These are phyloP conservation scores for Magnolia sinica DNA, from an alignment of 164 flowering plant species.

Conservation along the genomic window DNA sequence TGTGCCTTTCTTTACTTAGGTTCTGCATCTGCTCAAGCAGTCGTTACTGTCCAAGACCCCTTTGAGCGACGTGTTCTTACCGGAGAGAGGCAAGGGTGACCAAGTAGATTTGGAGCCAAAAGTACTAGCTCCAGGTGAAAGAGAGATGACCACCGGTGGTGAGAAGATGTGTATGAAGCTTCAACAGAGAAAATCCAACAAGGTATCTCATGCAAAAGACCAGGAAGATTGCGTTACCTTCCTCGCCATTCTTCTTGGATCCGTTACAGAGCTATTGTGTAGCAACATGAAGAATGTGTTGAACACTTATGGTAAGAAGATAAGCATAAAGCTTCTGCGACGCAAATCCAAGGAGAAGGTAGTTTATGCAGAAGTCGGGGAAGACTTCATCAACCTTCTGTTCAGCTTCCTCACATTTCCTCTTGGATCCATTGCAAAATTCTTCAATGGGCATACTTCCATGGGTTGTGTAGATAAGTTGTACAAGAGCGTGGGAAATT, in stretches of 20 bases:
- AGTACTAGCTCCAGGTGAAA: background rate
- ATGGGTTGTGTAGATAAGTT: constrained; percentile 17
- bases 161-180: background rate
- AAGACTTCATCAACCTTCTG: constrained; percentile 21
- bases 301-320: background rate
- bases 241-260: constrained; percentile 18
- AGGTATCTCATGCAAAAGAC: constrained; percentile 4
- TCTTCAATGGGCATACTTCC: background rate
- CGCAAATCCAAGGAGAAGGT: background rate
- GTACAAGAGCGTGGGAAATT: constrained; percentile 12
- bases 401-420: constrained; percentile 23
- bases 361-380: constrained; percentile 7
- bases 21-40: constrained; percentile 1
- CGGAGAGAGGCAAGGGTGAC: background rate
- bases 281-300: background rate
- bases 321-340: background rate
- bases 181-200: background rate
- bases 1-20: background rate
- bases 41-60: constrained; percentile 6
- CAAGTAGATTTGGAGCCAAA: background rate
- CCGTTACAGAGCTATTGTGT: constrained; percentile 3
- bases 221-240: constrained; percentile 18
- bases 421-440: constrained; percentile 12
- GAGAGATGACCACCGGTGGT: background rate
- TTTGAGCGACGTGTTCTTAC: constrained; percentile 6